A percentile compares a stretch with the other conserved stretches of the same genome.
phyloP scores from a whole-genome alignment of 2,329 filamentous ascomycete genomes.

The Colletotrichum lupini region DNA sequence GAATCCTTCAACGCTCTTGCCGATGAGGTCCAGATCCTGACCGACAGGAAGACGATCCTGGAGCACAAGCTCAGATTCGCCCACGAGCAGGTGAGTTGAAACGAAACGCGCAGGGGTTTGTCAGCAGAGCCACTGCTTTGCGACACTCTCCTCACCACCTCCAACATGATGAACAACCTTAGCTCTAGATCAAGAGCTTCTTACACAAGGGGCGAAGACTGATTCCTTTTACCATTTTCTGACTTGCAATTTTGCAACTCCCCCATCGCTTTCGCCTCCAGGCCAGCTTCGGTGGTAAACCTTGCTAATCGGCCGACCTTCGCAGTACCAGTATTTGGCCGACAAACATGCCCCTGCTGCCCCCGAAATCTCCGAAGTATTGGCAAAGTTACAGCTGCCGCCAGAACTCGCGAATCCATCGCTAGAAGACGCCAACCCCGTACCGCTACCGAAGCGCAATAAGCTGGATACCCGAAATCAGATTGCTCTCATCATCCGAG shows the following conservation, averaged over 20 bases:
- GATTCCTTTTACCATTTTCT: slow-evolving; percentile 62
- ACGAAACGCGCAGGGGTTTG: slow-evolving; percentile 31
- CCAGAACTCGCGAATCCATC: slow-evolving; percentile 60
- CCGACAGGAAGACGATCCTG: slow-evolving; percentile 72
- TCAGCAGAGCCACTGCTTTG: slow-evolving; percentile 28
- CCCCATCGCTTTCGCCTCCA: slow-evolving; percentile 20
- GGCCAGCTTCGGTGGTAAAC: slow-evolving; percentile 5
- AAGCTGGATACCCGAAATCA: slow-evolving; percentile 63
- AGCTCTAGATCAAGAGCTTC: slow-evolving; percentile 89
- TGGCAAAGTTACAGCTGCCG: slow-evolving; percentile 74
- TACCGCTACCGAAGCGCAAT: slow-evolving; percentile 65
- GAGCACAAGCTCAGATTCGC: slow-evolving; percentile 76
- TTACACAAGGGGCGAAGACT: slow-evolving; percentile 65
- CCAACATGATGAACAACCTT: slow-evolving; percentile 62
- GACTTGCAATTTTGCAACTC: slow-evolving; percentile 43
- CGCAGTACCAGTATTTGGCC: slow-evolving; percentile 72
- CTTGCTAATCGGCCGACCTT: slow-evolving; percentile 36
- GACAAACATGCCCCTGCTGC: slow-evolving; percentile 75
- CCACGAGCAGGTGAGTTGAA: slow-evolving; percentile 70
- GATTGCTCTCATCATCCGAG: slow-evolving; percentile 71
- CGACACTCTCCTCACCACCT: slow-evolving; percentile 27
- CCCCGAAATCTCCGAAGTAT: slow-evolving; percentile 73
- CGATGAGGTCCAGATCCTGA: slow-evolving; percentile 72
- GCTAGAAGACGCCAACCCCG: slow-evolving; percentile 59
- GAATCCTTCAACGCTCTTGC: slow-evolving; percentile 74